Conservation (phyloP, 257 asterid species). For the Capsicum pubescens region DNA sequence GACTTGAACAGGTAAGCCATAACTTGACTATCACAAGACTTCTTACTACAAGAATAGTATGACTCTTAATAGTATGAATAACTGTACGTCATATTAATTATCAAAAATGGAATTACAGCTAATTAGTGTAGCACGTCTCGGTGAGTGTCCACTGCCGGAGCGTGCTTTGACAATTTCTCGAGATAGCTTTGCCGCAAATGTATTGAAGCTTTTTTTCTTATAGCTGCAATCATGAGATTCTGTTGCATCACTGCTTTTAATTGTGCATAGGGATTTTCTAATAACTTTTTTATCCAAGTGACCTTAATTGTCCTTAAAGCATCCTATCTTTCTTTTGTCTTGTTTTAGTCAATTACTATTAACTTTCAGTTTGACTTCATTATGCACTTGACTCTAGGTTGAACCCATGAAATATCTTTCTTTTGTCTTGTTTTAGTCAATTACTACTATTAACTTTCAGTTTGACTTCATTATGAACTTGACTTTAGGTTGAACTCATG, state of each 20-base stretch:
- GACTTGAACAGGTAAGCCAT: conserved; percentile 75
- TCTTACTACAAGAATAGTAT: not conserved
- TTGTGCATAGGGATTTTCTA: not conserved
- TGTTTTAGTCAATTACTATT: not conserved
- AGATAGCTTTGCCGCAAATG: not conserved
- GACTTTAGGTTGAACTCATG: not conserved
- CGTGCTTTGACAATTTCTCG: not conserved
- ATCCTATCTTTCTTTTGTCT: not conserved
- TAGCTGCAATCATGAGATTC: not conserved
- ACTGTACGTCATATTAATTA: not conserved
- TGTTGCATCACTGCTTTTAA: not conserved
- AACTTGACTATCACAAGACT: too few species aligned
- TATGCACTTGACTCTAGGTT: not conserved
- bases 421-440: conserved; percentile 3
- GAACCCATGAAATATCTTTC: not conserved
- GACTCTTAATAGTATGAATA: not conserved
- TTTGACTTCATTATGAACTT: not conserved
- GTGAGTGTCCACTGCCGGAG: not conserved
- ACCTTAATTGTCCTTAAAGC: not conserved
- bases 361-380: not conserved
- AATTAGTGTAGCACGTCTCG: not conserved
- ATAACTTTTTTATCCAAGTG: not conserved
- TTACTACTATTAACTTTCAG: too few species aligned
- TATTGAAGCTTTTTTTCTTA: not conserved
- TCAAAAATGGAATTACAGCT: not conserved